Evolutionary conservation across 129 eudicot genomes (phyloP).

Genomic region (Logfia minima): DNA sequence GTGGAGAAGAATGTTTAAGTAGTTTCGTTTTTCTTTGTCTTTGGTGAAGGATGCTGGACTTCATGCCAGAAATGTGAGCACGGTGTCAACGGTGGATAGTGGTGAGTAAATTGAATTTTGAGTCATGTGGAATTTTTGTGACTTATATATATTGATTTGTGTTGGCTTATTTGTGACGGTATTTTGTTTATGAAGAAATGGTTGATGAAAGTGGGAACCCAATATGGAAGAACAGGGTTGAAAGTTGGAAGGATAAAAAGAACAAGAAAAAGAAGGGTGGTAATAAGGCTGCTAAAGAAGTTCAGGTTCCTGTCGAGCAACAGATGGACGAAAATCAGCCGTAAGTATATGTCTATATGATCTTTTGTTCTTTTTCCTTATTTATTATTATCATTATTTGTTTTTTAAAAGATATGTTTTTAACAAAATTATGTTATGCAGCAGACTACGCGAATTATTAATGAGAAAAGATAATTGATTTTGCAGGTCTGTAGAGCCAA

Average conservation of each 20-base stretch:
- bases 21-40: not conserved
- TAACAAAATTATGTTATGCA: not conserved
- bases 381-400: not conserved
- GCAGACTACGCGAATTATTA: not conserved
- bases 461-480: constrained; percentile 7
- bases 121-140: not conserved
- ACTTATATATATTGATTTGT: not conserved
- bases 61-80: constrained; percentile 85
- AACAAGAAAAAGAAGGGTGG: constrained; percentile 64
- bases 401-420: not conserved
- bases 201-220: constrained; percentile 79
- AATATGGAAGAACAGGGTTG: constrained; percentile 95
- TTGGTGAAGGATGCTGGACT: constrained; percentile 69
- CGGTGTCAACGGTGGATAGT: constrained; percentile 83
- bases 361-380: not conserved
- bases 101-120: constrained; percentile 65
- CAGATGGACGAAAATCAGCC: constrained; percentile 78
- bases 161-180: constrained; percentile 2
- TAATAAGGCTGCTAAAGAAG: constrained; percentile 60
- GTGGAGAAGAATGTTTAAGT: not conserved
- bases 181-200: constrained; percentile 44
- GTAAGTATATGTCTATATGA: constrained; percentile 38
- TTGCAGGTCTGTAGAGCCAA: constrained; percentile 65
- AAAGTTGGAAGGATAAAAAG: constrained; percentile 96
- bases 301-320: constrained; percentile 68